Percentiles rank a stretch among this genome's conserved stretches.
Conservation (phyloP, 2,329 filamentous ascomycete species). For the Fusarium sororula region DNA sequence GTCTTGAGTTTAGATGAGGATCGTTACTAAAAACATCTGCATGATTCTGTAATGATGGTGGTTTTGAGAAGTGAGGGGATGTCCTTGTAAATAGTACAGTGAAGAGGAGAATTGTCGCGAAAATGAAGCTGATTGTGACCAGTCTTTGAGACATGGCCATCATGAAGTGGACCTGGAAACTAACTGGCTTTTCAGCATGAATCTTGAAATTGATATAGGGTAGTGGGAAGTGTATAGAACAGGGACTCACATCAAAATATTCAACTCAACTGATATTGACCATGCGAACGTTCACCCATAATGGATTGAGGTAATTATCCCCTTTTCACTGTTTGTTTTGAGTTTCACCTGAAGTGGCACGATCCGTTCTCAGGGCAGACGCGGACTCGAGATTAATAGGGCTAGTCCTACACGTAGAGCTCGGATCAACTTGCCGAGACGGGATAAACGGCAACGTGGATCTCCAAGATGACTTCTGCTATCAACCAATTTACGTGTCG, state of each 20-base stretch:
- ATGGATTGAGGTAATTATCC: neutral
- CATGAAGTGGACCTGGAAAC: no score
- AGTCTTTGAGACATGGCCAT: neutral
- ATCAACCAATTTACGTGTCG: no score
- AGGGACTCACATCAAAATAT: neutral
- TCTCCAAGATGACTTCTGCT: no score
- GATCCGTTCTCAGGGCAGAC: neutral
- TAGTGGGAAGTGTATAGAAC: neutral
- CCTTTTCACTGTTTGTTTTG: neutral
- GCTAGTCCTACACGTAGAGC: neutral
- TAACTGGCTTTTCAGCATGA: neutral
- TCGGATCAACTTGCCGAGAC: neutral
- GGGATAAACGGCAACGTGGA: neutral
- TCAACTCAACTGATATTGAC: rapidly evolving
- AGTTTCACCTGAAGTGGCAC: neutral
- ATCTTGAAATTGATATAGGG: neutral
- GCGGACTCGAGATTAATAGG: neutral
- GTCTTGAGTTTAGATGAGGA: neutral
- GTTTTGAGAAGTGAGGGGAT: neutral
- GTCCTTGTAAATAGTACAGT: neutral
- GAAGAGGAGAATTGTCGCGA: neutral
- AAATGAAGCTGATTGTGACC: neutral
- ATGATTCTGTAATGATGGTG: rapidly evolving
- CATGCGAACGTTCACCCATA: rapidly evolving
- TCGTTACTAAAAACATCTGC: neutral